Evolutionary conservation across 2,329 filamentous ascomycete species (phyloP).

Genomic region (Zelopaecilomyces penicillatus): DNA sequence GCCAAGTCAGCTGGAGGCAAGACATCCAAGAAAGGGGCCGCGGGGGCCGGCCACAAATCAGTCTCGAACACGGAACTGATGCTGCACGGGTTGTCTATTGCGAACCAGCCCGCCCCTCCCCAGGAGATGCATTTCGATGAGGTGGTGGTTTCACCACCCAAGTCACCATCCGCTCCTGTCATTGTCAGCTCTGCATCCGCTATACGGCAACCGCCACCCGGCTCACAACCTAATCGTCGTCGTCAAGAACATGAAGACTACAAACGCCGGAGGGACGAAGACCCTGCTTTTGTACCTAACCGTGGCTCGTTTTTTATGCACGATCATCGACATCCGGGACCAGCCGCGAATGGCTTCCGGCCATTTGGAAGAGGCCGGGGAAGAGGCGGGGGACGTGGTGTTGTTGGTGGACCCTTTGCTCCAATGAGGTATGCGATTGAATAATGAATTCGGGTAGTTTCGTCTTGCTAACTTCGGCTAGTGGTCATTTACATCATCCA

Average conservation of each 20-base stretch:
- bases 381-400: slow-evolving; percentile 50
- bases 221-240: slow-evolving; percentile 59
- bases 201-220: slow-evolving; percentile 35
- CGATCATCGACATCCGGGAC: slow-evolving; percentile 75
- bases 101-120: slow-evolving; percentile 31
- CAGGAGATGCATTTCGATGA: slow-evolving; percentile 43
- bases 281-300: slow-evolving; percentile 90
- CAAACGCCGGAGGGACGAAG: slow-evolving; percentile 75
- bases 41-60: slow-evolving; percentile 24
- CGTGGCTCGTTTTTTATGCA: slow-evolving; percentile 96
- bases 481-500: slow-evolving; percentile 34
- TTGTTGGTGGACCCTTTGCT: slow-evolving; percentile 47
- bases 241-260: slow-evolving; percentile 87
- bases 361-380: slow-evolving; percentile 61
- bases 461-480: slow-evolving; percentile 17
- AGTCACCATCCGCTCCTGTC: slow-evolving; percentile 38
- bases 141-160: slow-evolving; percentile 28
- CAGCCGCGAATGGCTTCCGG: slow-evolving; percentile 68
- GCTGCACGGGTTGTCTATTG: slow-evolving; percentile 45
- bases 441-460: slow-evolving; percentile 1
- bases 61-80: slow-evolving; percentile 50
- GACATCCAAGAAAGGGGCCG: slow-evolving; percentile 26
- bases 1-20: slow-evolving; percentile 25
- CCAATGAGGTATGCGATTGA: slow-evolving; percentile 52
- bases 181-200: slow-evolving; percentile 46